These are phyloP conservation scores for Cerioporus squamosus DNA, from an alignment of 1,284 basidiomycete genomes.

Conservation along the genomic window DNA sequence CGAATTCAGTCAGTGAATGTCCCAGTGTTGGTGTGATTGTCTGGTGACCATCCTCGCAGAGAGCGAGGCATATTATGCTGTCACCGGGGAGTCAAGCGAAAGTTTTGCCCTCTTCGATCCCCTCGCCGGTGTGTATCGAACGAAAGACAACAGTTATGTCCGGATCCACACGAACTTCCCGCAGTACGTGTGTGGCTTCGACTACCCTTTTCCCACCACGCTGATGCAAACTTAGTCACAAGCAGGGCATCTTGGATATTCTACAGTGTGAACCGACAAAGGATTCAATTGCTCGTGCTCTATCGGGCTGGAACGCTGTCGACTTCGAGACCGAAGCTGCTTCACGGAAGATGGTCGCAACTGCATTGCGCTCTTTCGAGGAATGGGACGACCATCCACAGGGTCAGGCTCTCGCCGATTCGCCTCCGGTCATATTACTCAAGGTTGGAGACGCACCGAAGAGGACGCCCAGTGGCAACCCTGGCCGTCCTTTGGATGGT, in stretches of 20 bases:
- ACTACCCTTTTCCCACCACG: background rate
- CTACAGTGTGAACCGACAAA: constrained; percentile 43
- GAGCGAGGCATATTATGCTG: constrained; percentile 53
- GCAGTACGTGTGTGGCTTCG: constrained; percentile 46
- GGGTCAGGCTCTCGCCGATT: constrained; percentile 42
- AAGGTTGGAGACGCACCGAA: constrained; percentile 55
- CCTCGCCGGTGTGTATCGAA: constrained; percentile 58
- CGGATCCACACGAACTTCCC: constrained; percentile 70
- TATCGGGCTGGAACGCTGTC: constrained; percentile 49
- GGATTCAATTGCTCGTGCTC: constrained; percentile 44
- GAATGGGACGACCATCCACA: constrained; percentile 59
- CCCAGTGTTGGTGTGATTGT: background rate
- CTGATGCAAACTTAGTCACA: constrained; percentile 45
- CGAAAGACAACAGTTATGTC: constrained; percentile 53
- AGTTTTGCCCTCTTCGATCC: constrained; percentile 48
- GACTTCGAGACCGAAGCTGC: constrained; percentile 57
- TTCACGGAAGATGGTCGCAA: constrained; percentile 53
- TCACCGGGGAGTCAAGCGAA: constrained; percentile 43
- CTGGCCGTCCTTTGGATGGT: constrained; percentile 46
- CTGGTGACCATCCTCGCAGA: constrained; percentile 35
- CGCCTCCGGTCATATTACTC: constrained; percentile 47
- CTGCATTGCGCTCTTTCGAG: constrained; percentile 52
- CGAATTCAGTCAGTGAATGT: constrained; percentile 52
- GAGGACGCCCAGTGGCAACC: constrained; percentile 23
- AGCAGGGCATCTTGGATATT: constrained; percentile 54